phyloP scores from a whole-genome alignment of 805 yeast species.

The Candida vartiovaarae region DNA sequence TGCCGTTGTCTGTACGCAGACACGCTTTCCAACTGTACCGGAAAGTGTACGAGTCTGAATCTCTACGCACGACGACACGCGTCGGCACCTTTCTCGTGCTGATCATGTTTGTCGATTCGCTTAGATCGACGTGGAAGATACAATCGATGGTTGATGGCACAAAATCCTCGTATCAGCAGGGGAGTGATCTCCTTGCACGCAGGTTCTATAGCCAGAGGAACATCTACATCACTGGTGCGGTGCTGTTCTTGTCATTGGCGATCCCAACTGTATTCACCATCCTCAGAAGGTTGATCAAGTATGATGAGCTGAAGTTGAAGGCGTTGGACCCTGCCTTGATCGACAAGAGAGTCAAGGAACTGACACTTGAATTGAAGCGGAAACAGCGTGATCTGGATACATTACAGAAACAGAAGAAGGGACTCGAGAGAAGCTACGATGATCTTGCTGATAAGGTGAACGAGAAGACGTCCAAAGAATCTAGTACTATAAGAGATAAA shows the following conservation, averaged over 20 bases:
- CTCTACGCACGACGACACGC: constrained; percentile 37
- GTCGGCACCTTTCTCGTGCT: constrained; percentile 38
- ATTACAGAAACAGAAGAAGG: constrained; percentile 43
- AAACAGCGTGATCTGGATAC: constrained; percentile 40
- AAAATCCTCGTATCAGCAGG: constrained; percentile 18
- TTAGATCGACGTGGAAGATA: constrained; percentile 33
- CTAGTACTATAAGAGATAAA: constrained; percentile 9
- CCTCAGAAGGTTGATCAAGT: constrained; percentile 44
- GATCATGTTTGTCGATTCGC: constrained; percentile 48
- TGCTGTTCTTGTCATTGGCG: constrained; percentile 46
- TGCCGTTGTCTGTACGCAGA: constrained; percentile 42
- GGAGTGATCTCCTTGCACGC: constrained; percentile 48
- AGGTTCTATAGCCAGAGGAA: constrained; percentile 61
- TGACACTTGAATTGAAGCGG: constrained; percentile 29
- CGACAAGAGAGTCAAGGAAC: constrained; percentile 19
- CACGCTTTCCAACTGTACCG: constrained; percentile 33
- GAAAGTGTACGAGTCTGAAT: constrained; percentile 28
- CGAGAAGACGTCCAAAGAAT: constrained; percentile 1
- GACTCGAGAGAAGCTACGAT: constrained; percentile 44
- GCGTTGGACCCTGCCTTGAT: constrained; percentile 13
- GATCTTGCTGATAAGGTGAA: constrained; percentile 27
- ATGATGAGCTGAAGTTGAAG: constrained; percentile 28
- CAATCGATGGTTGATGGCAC: constrained; percentile 17
- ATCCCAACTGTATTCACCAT: constrained; percentile 48
- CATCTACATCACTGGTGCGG: constrained; percentile 56